phyloP scores from a whole-genome alignment of 768 basidiomycete species.

The Calocera viscosa region DNA sequence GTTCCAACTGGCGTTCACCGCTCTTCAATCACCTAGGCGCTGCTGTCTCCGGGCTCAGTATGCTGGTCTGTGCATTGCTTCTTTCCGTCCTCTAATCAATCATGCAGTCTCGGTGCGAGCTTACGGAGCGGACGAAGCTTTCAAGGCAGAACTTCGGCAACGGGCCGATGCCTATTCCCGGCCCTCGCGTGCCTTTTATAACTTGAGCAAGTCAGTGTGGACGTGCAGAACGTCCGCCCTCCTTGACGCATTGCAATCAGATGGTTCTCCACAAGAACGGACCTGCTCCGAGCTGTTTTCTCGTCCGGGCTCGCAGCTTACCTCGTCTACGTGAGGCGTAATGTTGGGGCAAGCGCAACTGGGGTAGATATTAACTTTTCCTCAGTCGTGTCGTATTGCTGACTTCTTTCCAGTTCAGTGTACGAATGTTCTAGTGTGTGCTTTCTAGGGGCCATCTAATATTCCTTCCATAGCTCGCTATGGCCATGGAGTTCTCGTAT shows the following conservation, averaged over 20 bases:
- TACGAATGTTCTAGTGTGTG: neutral
- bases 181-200: constrained; percentile 17
- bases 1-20: constrained; percentile 26
- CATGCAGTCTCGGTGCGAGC: constrained; percentile 25
- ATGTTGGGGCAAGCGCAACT: neutral
- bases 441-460: neutral
- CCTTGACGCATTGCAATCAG: too few relatives aligned
- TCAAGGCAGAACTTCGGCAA: constrained; percentile 18
- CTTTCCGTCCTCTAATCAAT: neutral
- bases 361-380: neutral
- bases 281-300: constrained; percentile 27
- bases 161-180: constrained; percentile 22
- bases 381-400: neutral
- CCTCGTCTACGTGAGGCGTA: constrained; percentile 21
- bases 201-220: neutral
- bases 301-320: constrained; percentile 24
- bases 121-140: constrained; percentile 26
- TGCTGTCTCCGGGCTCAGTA: constrained; percentile 24
- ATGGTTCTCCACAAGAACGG: constrained; percentile 24
- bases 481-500: neutral
- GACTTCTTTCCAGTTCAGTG: neutral
- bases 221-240: too few relatives aligned
- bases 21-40: constrained; percentile 28
- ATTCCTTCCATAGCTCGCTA: neutral
- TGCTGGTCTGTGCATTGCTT: constrained; percentile 8